Base-by-base conservation (phyloP, 2,329 filamentous ascomycete species). In the Nothophoma quercina region DNA sequence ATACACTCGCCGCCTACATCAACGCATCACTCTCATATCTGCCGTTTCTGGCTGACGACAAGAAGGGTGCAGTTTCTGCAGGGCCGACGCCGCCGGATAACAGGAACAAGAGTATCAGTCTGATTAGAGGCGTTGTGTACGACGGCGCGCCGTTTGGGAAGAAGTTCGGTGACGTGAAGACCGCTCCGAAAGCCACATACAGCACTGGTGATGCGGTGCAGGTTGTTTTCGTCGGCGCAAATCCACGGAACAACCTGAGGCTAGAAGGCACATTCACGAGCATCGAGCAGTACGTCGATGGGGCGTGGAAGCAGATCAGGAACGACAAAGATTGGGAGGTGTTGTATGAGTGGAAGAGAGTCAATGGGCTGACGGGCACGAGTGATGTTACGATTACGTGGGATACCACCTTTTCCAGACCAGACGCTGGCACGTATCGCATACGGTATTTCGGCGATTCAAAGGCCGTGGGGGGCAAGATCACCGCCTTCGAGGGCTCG, bases 171-270 rank as follows among this genome's bases (percentile, higher is more conserved):
- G 80, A 86, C 33, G 83, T 91, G 1, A 73, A 85, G 22, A 75
- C 75, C 0, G 77, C 81, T 26, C 78, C 80, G 0, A 81, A 88
- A 39, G 68, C 81, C 9, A 75, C 77, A 1, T 91, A 90, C 69
- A 58, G 73, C 1, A 75, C 82, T 7, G 90, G 91, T 3, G 81
- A 84, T 25, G 78, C 78, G 4, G 84, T 93, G 40, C 82, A 78
- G 13, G 88, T 83, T 0, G 86, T 81, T 0, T 97, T 97, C 72
- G 84, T 93, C 2, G 93, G 88, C 13, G 93, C 93, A 1, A 96
- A 96, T 66, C 93, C 93, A 13, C 84, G 93, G 23, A 97, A 97
- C 72, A 89, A 96, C 59, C 83, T 97, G 23, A 84, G 86, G 2
- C 84, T 91, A 2, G 93, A 90, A 65, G 82, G 81, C 2, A 96